Evolutionary conservation across 495 filamentous ascomycete genomes (phyloP).

Genomic region (Penicillium cosmopolitanum): DNA sequence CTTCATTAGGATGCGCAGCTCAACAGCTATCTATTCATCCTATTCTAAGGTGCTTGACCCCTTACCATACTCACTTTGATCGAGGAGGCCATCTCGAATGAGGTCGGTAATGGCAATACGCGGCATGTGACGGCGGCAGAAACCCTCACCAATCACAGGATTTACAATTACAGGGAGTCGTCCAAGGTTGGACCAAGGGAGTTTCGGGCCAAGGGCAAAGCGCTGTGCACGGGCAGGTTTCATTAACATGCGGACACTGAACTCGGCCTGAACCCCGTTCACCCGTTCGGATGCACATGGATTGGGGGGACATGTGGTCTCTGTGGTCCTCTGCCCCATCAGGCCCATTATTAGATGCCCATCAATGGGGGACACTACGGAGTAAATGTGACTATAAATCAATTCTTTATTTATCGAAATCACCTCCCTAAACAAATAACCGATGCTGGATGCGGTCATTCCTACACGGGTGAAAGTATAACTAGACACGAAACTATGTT

Average conservation of each 20-base stretch:
- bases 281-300: background rate
- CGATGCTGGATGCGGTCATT: background rate
- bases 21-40: background rate
- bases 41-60: background rate
- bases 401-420: no score
- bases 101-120: constrained; percentile 28
- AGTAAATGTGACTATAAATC: no score
- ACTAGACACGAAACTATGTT: background rate
- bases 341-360: background rate
- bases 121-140: constrained; percentile 32
- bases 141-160: constrained; percentile 29
- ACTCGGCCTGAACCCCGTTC: constrained; percentile 7
- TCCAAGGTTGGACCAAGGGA: constrained; percentile 1
- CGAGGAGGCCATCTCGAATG: background rate
- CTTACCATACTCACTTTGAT: background rate
- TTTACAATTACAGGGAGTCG: constrained; percentile 29
- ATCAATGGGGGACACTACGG: no score
- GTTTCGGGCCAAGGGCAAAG: constrained; percentile 20
- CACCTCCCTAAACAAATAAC: background rate
- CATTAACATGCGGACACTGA: background rate
- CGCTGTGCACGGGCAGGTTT: constrained; percentile 1
- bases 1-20: background rate
- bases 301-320: constrained; percentile 1
- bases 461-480: background rate
- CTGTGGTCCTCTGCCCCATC: background rate